phyloP scores from a whole-genome alignment of 352 stramenopile genomes.

The Phytophthora meadii region DNA sequence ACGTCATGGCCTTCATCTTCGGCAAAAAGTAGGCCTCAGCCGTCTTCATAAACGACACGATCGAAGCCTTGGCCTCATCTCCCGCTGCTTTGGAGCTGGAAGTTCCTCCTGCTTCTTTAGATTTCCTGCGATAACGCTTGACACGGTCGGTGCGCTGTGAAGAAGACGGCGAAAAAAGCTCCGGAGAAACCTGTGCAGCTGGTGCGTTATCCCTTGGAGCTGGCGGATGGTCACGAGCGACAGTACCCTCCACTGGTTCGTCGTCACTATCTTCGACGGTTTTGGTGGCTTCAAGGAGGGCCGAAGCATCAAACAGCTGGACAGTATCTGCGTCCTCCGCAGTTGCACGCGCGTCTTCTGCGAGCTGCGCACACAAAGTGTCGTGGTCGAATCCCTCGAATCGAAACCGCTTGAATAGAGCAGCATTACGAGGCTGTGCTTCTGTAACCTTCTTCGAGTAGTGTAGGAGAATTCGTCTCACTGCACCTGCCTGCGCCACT shows the following conservation, averaged over 20 bases:
- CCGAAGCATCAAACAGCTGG: neutral
- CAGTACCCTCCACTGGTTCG: too few species aligned
- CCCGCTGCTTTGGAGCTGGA: neutral
- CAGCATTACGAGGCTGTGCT: constrained; percentile 1
- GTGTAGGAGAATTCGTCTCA: constrained; percentile 1
- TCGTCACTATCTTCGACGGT: too few species aligned
- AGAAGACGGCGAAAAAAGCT: too few species aligned
- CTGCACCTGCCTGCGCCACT: constrained; percentile 6
- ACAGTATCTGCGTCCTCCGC: constrained; percentile 6
- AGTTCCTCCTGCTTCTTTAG: neutral
- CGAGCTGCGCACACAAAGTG: neutral
- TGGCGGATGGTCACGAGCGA: too few species aligned
- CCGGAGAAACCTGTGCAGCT: too few species aligned
- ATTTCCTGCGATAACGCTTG: constrained; percentile 1
- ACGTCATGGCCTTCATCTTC: constrained; percentile 2
- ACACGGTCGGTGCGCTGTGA: neutral
- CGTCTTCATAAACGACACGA: constrained; percentile 13
- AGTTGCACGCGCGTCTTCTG: constrained; percentile 5
- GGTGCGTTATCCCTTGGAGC: too few species aligned
- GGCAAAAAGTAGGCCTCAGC: constrained; percentile 9
- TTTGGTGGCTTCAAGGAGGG: too few species aligned
- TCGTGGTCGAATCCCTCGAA: neutral
- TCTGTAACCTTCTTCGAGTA: constrained; percentile 12
- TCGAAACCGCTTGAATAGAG: constrained; percentile 11
- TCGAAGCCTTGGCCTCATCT: neutral